Base-by-base conservation (phyloP, 2,329 filamentous ascomycete species). In the Trichocomaceae sp. region DNA sequence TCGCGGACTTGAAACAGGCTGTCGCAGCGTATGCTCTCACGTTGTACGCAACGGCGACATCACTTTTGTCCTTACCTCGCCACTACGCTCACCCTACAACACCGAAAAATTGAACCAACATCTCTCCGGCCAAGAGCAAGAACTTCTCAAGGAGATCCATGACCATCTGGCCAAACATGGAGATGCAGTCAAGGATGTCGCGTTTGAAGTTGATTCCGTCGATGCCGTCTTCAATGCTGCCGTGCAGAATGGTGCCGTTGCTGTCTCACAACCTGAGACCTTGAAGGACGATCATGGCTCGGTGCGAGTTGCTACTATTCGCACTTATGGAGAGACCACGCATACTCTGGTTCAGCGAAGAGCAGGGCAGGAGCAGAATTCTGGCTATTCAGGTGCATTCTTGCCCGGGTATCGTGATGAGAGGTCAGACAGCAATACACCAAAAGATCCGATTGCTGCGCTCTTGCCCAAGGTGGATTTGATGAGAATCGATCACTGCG, bases 271-370 rank as follows among this genome's bases (percentile, higher is more conserved):
- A n/a, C 79, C 59, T 75, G 81, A 59, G 83, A 84, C 62, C 81
- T 83, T 67, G 67, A 77, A 58, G 76, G 85, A 84, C 57, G 71
- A 84, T 57, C 68, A 80, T 62, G 89, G 89, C 31, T 76, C 79
- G 52, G 83, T 95, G 50, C 80, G 81, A 55, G 82, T 84, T 20
- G 92, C 90, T 37, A 86, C 88, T 9, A 92, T 97, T 68, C 82
- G 83, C 72, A 96, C 92, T 5, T 97, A 96, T 68, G 92, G 92
- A 62, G 89, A 97, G 74, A 96, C 92, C 12, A 96, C 90, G 1
- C 92, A 97, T 74, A 96, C 92, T 0, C 82, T 97, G 55, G 84
- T 97, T 70, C 84, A 88, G 63, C 84, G 89, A 45, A 70, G 72
- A 22, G 33, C 3, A 29, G 29, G 31, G 20, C 15, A 20, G 47